Percentiles rank a stretch among this genome's conserved stretches.
Evolutionary conservation across 2,329 filamentous ascomycete species (phyloP).

Genomic region (Anisogramma anomala): DNA sequence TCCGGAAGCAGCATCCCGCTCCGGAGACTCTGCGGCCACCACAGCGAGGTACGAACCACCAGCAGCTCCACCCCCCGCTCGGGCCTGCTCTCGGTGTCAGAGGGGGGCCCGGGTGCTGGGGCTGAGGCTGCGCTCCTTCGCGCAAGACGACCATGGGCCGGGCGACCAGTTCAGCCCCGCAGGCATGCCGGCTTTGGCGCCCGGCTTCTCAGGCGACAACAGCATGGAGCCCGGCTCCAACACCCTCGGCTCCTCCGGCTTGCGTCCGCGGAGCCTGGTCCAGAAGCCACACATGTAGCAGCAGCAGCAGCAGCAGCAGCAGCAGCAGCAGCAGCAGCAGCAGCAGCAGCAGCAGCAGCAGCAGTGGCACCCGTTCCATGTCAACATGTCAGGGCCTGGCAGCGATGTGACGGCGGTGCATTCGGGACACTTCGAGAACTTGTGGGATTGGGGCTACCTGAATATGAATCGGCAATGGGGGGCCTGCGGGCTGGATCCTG

Average conservation of each 20-base stretch:
- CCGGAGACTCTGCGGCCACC: not conserved
- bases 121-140: not conserved
- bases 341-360: not conserved
- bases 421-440: not conserved
- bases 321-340: too few relatives aligned
- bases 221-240: not conserved
- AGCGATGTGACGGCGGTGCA: not conserved
- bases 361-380: not conserved
- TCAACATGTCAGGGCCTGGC: not conserved
- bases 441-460: slow-evolving; percentile 3
- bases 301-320: too few relatives aligned
- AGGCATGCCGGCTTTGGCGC: not conserved
- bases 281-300: not conserved
- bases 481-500: too few relatives aligned
- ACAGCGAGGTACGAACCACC: too few relatives aligned
- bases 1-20: not conserved
- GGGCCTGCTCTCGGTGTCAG: not conserved
- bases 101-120: not conserved
- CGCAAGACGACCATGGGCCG: not conserved
- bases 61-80: not conserved
- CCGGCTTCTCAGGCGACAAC: not conserved
- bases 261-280: too few relatives aligned
- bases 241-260: too few relatives aligned
- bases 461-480: not conserved
- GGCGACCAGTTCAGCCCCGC: not conserved